These are phyloP conservation scores for Suhomyces terraborum DNA, from an alignment of 1,139 yeast genomes.

Conservation along the genomic window DNA sequence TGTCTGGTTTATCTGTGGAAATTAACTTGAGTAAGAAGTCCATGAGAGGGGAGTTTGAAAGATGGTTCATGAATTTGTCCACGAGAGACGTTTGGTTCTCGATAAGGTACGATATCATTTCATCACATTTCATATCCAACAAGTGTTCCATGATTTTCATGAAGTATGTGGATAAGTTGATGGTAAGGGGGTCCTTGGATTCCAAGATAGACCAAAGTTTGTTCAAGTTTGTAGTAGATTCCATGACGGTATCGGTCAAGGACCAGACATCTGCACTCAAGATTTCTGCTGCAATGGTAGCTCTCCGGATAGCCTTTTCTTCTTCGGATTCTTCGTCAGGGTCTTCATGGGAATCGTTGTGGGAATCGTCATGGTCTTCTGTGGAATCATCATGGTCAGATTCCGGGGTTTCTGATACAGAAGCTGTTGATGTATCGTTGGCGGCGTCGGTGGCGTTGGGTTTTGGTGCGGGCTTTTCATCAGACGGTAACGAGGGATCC, in stretches of 20 bases:
- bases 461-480: neutral
- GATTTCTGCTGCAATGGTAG: conserved; percentile 88
- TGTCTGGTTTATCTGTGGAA: conserved; percentile 77
- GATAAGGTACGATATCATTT: conserved; percentile 68
- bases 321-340: conserved; percentile 39
- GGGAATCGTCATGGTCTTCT: conserved; percentile 29
- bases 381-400: conserved; percentile 23
- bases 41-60: conserved; percentile 84
- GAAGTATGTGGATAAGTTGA: conserved; percentile 80
- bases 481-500: conserved; percentile 4
- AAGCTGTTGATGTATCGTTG: neutral
- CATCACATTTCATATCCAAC: conserved; percentile 86
- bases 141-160: conserved; percentile 94
- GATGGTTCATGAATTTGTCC: conserved; percentile 70
- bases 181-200: conserved; percentile 56
- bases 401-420: conserved; percentile 5
- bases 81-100: conserved; percentile 66
- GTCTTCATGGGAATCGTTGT: conserved; percentile 14
- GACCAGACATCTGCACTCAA: conserved; percentile 95
- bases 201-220: conserved; percentile 82
- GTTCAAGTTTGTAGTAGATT: conserved; percentile 62
- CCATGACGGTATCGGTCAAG: conserved; percentile 87
- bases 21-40: conserved; percentile 77
- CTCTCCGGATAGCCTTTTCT: conserved; percentile 65
- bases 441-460: conserved; percentile 6